Base-by-base conservation (phyloP, 805 yeast species). In the Lipomyces yamadae region DNA sequence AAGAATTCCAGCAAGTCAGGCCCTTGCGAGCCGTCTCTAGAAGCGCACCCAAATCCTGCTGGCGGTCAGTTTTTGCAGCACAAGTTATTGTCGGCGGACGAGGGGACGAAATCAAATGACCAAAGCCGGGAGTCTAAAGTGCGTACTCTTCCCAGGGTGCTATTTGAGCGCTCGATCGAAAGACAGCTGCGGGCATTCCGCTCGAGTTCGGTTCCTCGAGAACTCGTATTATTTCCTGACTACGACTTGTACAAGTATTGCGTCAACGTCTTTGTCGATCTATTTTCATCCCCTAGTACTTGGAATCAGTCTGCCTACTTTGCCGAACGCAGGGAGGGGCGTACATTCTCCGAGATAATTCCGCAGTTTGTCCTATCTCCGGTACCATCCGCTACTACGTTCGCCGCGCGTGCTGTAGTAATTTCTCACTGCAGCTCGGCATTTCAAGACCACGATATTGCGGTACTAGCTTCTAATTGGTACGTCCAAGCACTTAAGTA, bases 211-310 rank as follows among this genome's bases (percentile, higher is more conserved):
- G 33, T 65, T 13, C 68, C 68, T 3, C 62, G 63, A 7, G 52
- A 58, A 2, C 39, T 62, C n/a, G n/a, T 52, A 4, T 35, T 58
- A 1, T 65, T 61, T 54, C 68, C 68, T 34, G 68, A 65, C 30
- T 65, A 61, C 30, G 63, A 65, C 34, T 54, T 62, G 3, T 65
- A 62, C 62, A 58, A 34, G 35, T 58, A 65, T 56, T 65, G 65
- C 48, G 35, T 65, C 33, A 35, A 30, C 42, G 15, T 63, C 5
- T 63, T 37, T 24, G 13, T 63, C 33, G 33, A 52, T 30, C 48
- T 56, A 56, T 39, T 63, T 29, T 34, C 62, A 6, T n/a, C n/a
- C n/a, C n/a, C n/a, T n/a, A 7, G 13, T 1, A 24, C 10, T 45
- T 32, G n/a, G 24, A 24, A 39, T 37, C 42, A 11, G 11, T 39